phyloP scores from a whole-genome alignment of 2,329 filamentous ascomycete species.

The Akanthomyces dipterigenus region DNA sequence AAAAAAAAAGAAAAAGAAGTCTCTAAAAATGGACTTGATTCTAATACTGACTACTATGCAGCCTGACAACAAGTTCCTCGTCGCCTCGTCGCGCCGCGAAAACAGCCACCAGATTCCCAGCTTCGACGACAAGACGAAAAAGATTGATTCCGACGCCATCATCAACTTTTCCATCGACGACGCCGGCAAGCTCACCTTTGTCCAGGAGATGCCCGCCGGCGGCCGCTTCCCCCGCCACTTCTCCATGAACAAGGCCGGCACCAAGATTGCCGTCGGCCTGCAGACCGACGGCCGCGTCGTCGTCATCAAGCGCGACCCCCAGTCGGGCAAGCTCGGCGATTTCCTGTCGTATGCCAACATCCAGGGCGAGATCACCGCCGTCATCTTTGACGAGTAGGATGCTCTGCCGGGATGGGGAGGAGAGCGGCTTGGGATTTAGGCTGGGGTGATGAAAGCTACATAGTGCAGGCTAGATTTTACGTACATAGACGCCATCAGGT shows the following conservation, averaged over 20 bases:
- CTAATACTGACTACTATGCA: conserved; percentile 21
- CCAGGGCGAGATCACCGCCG: conserved; percentile 38
- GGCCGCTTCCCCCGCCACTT: conserved; percentile 63
- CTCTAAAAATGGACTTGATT: too few species aligned
- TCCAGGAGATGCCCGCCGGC: conserved; percentile 55
- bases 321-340: conserved; percentile 49
- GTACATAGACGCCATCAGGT: background rate
- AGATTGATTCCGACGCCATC: conserved; percentile 55
- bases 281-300: conserved; percentile 55
- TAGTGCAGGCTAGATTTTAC: background rate
- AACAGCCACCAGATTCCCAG: conserved; percentile 40
- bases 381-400: conserved; percentile 39
- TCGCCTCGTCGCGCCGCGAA: conserved; percentile 63
- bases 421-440: background rate
- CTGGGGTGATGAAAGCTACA: background rate
- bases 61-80: conserved; percentile 56
- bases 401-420: background rate
- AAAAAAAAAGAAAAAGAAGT: background rate
- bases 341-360: conserved; percentile 37
- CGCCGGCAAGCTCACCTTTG: conserved; percentile 48
- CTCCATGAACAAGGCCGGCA: conserved; percentile 56
- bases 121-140: conserved; percentile 32
- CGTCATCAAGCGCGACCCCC: conserved; percentile 52
- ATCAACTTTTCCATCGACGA: conserved; percentile 53
- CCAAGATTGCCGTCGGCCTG: conserved; percentile 58